Conservation (phyloP, 352 stramenopile species). For the Phytophthora constricta region DNA sequence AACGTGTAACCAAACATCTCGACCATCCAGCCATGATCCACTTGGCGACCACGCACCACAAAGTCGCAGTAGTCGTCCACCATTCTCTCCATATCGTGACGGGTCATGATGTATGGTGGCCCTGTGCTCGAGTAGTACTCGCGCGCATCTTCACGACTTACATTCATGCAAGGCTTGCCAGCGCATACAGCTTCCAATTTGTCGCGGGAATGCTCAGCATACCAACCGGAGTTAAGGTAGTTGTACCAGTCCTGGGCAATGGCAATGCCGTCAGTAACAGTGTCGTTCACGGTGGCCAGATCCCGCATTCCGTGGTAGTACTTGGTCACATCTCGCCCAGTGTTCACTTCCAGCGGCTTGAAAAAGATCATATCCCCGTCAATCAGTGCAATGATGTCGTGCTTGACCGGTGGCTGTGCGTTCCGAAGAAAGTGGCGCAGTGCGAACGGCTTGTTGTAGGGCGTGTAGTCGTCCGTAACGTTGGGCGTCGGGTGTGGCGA, state of each 20-base stretch:
- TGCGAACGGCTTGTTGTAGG: slow-evolving; percentile 65
- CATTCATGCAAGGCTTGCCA: slow-evolving; percentile 38
- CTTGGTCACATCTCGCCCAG: slow-evolving; percentile 40
- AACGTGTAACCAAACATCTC: slow-evolving; percentile 67
- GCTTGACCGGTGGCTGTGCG: slow-evolving; percentile 44
- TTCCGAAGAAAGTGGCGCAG: slow-evolving; percentile 60
- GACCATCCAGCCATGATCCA: slow-evolving; percentile 53
- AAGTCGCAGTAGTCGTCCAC: slow-evolving; percentile 65
- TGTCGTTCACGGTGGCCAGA: slow-evolving; percentile 42
- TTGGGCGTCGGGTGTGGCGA: slow-evolving; percentile 43
- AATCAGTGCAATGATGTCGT: slow-evolving; percentile 48
- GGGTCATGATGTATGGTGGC: slow-evolving; percentile 69
- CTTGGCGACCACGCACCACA: slow-evolving; percentile 45
- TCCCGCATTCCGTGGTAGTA: slow-evolving; percentile 52
- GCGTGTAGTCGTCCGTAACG: slow-evolving; percentile 52
- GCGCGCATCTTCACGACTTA: slow-evolving; percentile 39
- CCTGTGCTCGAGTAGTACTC: slow-evolving; percentile 58
- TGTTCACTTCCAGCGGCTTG: slow-evolving; percentile 51
- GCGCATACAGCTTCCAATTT: slow-evolving; percentile 47
- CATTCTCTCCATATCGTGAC: slow-evolving; percentile 47
- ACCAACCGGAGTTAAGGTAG: slow-evolving; percentile 52
- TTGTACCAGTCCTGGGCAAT: slow-evolving; percentile 61
- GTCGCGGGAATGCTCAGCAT: slow-evolving; percentile 23
- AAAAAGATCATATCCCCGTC: slow-evolving; percentile 56
- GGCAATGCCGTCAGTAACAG: slow-evolving; percentile 44